Evolutionary conservation across 2,329 filamentous ascomycete species (phyloP).

Genomic region (Calonectria pseudoreteaudii): DNA sequence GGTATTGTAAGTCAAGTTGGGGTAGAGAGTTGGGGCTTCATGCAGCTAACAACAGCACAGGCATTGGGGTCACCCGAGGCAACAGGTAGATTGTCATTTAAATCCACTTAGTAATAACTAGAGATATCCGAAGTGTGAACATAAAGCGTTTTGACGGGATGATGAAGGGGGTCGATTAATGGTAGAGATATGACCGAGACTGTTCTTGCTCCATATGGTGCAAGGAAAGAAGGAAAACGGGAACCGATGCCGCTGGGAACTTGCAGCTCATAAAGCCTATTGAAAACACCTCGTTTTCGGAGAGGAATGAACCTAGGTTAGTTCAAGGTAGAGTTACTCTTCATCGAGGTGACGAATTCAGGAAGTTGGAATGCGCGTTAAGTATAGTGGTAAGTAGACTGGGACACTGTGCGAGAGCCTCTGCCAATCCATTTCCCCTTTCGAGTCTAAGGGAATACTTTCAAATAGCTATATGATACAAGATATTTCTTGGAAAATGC

Average conservation of each 20-base stretch:
- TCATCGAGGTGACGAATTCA: no score
- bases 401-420: not conserved
- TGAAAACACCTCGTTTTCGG: no score
- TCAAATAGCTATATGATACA: not conserved
- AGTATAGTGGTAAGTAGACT: not conserved
- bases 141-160: not conserved
- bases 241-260: conserved; percentile 10
- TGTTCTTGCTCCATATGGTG: conserved; percentile 7
- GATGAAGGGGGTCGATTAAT: not conserved
- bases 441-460: not conserved
- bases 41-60: not conserved
- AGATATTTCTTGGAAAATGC: not conserved
- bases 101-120: not conserved
- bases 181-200: not conserved
- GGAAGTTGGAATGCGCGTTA: no score
- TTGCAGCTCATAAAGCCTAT: not conserved
- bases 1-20: not conserved
- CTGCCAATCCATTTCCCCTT: not conserved
- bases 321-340: no score
- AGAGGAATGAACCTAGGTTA: not conserved
- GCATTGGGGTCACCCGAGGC: not conserved
- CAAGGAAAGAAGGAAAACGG: conserved; percentile 13
- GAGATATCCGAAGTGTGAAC: not conserved
- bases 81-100: not conserved
- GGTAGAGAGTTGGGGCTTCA: not conserved